These are phyloP conservation scores for Mortierella sp. DNA, from an alignment of 371 early-diverging fungal genomes.

Conservation along the genomic window DNA sequence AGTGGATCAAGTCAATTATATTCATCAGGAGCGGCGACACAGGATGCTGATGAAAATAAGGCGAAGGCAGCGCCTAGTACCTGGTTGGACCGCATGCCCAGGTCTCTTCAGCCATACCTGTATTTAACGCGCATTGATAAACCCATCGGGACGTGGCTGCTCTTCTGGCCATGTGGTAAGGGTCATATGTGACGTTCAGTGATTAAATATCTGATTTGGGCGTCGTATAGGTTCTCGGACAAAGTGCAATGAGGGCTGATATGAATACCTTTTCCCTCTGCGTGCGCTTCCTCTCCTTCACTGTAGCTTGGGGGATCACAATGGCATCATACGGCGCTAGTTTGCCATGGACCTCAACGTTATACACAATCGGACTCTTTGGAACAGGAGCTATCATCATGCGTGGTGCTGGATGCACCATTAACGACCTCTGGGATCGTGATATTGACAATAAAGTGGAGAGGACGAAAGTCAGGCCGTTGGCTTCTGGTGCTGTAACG, in stretches of 20 bases:
- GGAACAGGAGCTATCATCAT: constrained; percentile 92
- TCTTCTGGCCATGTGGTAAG: constrained; percentile 91
- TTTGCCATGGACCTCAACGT: constrained; percentile 64
- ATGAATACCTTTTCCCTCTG: not conserved
- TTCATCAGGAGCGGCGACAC: constrained; percentile 4
- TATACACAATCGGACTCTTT: constrained; percentile 85
- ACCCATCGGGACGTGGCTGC: constrained; percentile 93
- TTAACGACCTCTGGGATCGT: constrained; percentile 97
- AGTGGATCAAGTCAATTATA: constrained; percentile 5
- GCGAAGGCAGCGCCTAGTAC: constrained; percentile 20
- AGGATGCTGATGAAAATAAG: not conserved
- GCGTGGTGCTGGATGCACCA: constrained; percentile 97
- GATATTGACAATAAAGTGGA: constrained; percentile 90
- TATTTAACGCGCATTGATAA: constrained; percentile 88
- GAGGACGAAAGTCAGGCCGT: constrained; percentile 86
- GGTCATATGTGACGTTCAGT: not conserved
- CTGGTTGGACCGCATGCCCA: constrained; percentile 61
- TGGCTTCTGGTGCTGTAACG: constrained; percentile 85
- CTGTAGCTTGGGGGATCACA: constrained; percentile 83
- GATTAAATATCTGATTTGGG: not conserved
- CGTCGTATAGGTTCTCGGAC: not conserved
- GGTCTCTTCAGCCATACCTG: constrained; percentile 74
- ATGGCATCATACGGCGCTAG: constrained; percentile 82
- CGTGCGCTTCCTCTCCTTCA: not conserved
- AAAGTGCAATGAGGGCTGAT: not conserved